phyloP scores from a whole-genome alignment of 306 rosid species.

The Castanea mollissima region DNA sequence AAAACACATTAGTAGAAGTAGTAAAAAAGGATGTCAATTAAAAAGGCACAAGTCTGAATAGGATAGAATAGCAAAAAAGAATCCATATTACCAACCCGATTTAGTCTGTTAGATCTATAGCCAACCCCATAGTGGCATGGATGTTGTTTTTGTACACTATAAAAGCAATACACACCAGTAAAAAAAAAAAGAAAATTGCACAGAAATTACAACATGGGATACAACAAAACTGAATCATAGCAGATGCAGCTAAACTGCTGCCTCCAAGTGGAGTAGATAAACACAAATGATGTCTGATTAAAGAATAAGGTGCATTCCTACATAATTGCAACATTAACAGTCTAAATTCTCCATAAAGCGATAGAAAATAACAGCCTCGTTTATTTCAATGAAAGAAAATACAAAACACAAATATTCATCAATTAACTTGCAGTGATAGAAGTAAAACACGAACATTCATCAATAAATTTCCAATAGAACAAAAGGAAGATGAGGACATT shows the following conservation, averaged over 20 bases:
- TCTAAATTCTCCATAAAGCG: background rate
- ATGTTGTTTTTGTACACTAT: background rate
- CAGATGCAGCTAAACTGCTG: background rate
- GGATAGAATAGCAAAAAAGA: too few relatives aligned
- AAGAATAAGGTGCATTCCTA: background rate
- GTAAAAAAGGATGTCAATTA: too few relatives aligned
- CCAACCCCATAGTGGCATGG: too few relatives aligned
- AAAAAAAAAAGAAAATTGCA: background rate
- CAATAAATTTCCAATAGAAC: background rate
- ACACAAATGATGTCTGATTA: background rate
- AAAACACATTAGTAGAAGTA: too few relatives aligned
- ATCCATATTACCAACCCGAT: too few relatives aligned
- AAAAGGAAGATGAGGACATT: background rate
- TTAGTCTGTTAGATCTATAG: too few relatives aligned
- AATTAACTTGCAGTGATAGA: too few relatives aligned
- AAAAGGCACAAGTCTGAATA: too few relatives aligned
- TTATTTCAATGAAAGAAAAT: background rate
- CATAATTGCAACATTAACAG: background rate
- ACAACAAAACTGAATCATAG: background rate
- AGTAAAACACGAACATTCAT: background rate
- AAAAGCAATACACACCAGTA: background rate
- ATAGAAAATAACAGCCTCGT: background rate
- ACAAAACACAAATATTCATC: background rate
- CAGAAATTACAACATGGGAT: background rate
- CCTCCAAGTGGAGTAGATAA: background rate